phyloP scores from a whole-genome alignment of 768 basidiomycete species.

The Boletus sp. region DNA sequence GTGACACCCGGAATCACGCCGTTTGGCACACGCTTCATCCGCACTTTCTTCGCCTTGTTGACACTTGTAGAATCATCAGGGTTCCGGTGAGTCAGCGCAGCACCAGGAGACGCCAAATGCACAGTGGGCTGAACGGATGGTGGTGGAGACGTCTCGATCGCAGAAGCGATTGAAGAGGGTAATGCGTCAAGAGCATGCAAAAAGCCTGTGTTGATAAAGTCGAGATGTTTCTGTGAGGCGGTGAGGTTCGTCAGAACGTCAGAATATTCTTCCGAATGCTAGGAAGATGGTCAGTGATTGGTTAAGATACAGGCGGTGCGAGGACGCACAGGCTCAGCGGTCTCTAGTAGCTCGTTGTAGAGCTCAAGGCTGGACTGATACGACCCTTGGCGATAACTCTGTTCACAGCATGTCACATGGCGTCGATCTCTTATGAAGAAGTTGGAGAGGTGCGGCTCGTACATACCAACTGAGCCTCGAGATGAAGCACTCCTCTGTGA shows the following conservation, averaged over 20 bases:
- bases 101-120: constrained; percentile 24
- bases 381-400: constrained; percentile 78
- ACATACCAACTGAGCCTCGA: constrained; percentile 86
- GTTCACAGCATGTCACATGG: constrained; percentile 10
- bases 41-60: constrained; percentile 48
- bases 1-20: constrained; percentile 79
- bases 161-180: constrained; percentile 47
- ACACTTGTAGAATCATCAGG: constrained; percentile 36
- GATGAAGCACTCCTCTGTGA: constrained; percentile 67
- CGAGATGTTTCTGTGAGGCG: constrained; percentile 78
- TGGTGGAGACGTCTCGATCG: constrained; percentile 62
- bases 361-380: constrained; percentile 74
- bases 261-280: constrained; percentile 86
- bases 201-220: constrained; percentile 77
- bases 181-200: constrained; percentile 61
- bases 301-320: constrained; percentile 6
- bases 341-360: constrained; percentile 80
- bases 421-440: constrained; percentile 18
- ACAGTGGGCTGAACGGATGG: constrained; percentile 43
- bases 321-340: constrained; percentile 67
- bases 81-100: constrained; percentile 25
- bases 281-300: constrained; percentile 10
- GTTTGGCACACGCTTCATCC: constrained; percentile 66
- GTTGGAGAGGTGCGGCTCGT: constrained; percentile 11
- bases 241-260: constrained; percentile 85